These are phyloP conservation scores for Leccinum obscurum DNA, from an alignment of 768 basidiomycete species.

Conservation along the genomic window DNA sequence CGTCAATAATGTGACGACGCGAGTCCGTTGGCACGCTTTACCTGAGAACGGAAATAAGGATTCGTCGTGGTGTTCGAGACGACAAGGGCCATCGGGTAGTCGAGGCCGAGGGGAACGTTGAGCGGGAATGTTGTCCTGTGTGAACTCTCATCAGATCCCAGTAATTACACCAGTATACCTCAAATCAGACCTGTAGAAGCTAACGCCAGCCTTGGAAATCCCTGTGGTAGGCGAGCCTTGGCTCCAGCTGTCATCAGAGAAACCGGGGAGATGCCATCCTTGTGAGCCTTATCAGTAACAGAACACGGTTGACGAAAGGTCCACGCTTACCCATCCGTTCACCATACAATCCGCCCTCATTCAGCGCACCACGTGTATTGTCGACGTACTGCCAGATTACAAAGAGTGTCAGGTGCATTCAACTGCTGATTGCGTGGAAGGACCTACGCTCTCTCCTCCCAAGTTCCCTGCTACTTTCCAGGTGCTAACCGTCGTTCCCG, in stretches of 20 bases:
- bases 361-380: conserved; percentile 51
- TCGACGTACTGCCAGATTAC: conserved; percentile 43
- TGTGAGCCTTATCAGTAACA: conserved; percentile 7
- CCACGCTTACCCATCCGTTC: conserved; percentile 44
- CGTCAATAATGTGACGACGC: neutral
- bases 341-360: conserved; percentile 58
- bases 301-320: neutral
- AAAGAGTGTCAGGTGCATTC: neutral
- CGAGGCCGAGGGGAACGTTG: conserved; percentile 44
- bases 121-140: conserved; percentile 39
- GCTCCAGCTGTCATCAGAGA: conserved; percentile 49
- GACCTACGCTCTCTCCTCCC: conserved; percentile 45
- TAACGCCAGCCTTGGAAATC: conserved; percentile 44
- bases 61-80: conserved; percentile 46
- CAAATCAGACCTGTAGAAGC: conserved; percentile 43
- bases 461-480: conserved; percentile 57
- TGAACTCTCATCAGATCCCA: neutral
- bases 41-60: conserved; percentile 41
- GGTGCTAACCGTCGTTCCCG: conserved; percentile 34
- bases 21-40: neutral
- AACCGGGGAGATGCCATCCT: conserved; percentile 57
- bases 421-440: neutral
- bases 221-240: conserved; percentile 42
- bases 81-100: conserved; percentile 49
- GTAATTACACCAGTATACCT: neutral